phyloP scores from a whole-genome alignment of 441 rosid species.

The Populus tomentosa region DNA sequence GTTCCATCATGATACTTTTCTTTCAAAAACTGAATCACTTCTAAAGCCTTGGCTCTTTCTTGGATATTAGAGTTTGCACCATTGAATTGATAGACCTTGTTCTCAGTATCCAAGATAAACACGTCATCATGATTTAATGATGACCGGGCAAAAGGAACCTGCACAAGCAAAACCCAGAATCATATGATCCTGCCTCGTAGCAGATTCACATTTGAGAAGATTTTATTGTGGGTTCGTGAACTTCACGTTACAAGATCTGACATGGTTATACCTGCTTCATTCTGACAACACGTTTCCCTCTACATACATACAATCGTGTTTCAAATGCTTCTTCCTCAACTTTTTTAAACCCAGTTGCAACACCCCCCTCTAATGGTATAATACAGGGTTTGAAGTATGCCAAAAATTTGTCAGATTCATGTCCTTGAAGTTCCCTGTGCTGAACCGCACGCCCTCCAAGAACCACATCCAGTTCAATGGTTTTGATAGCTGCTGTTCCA shows the following conservation, averaged over 20 bases:
- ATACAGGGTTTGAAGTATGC: conserved; percentile 97
- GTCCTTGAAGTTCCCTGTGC: conserved; percentile 95
- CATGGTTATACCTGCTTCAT: conserved; percentile 75
- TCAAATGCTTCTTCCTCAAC: conserved; percentile 87
- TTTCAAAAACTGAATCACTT: conserved; percentile 93
- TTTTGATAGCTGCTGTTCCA: conserved; percentile 96
- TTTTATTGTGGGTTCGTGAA: conserved; percentile 16
- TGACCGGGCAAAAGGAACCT: conserved; percentile 95
- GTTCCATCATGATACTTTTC: conserved; percentile 93
- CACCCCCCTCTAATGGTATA: conserved; percentile 94
- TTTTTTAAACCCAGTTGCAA: conserved; percentile 88
- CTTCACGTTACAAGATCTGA: background rate
- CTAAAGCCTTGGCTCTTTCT: conserved; percentile 98
- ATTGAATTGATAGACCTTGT: conserved; percentile 94
- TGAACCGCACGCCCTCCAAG: conserved; percentile 99
- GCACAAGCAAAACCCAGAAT: conserved; percentile 25
- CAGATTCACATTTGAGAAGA: conserved; percentile 12
- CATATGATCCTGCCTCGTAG: conserved; percentile 12
- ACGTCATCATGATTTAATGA: conserved; percentile 98
- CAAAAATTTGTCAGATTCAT: conserved; percentile 94
- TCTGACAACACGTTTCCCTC: conserved; percentile 82
- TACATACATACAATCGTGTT: conserved; percentile 83
- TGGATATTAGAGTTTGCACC: conserved; percentile 98
- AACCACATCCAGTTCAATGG: conserved; percentile 93
- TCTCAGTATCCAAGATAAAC: conserved; percentile 77